Percentiles rank a stretch among this genome's conserved stretches.
These are phyloP conservation scores for Alectoria sarmentosa DNA, from an alignment of 495 filamentous ascomycete species.

Conservation along the genomic window DNA sequence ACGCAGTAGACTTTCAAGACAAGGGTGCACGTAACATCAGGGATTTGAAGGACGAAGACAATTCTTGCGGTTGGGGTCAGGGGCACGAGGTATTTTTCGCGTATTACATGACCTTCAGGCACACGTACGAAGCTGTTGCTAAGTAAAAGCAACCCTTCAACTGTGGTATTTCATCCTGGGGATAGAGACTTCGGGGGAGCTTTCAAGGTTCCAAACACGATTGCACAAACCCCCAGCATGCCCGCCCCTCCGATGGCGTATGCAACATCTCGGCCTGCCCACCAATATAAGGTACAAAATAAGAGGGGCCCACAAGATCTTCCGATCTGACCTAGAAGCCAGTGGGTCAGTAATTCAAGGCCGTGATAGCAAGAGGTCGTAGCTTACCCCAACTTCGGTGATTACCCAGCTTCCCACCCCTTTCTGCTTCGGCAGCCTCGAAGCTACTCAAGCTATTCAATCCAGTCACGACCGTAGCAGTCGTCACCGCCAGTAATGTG, in stretches of 20 bases:
- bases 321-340: slow-evolving; percentile 64
- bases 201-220: slow-evolving; percentile 64
- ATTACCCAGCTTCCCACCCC: slow-evolving; percentile 78
- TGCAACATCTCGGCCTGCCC: slow-evolving; percentile 83
- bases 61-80: no score
- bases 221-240: slow-evolving; percentile 62
- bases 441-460: slow-evolving; percentile 88
- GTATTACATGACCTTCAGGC: no score
- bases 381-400: slow-evolving; percentile 66
- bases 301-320: slow-evolving; percentile 77
- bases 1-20: no score
- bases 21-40: no score
- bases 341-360: neutral
- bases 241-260: slow-evolving; percentile 74
- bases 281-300: slow-evolving; percentile 98
- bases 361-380: neutral
- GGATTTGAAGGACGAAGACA: no score
- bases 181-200: slow-evolving; percentile 28
- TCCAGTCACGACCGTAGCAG: slow-evolving; percentile 88
- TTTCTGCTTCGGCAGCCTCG: slow-evolving; percentile 70
- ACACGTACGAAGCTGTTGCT: no score
- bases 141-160: neutral
- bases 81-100: no score
- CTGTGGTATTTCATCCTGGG: neutral
- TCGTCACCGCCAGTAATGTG: slow-evolving; percentile 76